Percentiles rank a stretch among this genome's conserved stretches.
Conservation (phyloP, 805 yeast genomes). For the Sugiyamaella mastotermitis region DNA sequence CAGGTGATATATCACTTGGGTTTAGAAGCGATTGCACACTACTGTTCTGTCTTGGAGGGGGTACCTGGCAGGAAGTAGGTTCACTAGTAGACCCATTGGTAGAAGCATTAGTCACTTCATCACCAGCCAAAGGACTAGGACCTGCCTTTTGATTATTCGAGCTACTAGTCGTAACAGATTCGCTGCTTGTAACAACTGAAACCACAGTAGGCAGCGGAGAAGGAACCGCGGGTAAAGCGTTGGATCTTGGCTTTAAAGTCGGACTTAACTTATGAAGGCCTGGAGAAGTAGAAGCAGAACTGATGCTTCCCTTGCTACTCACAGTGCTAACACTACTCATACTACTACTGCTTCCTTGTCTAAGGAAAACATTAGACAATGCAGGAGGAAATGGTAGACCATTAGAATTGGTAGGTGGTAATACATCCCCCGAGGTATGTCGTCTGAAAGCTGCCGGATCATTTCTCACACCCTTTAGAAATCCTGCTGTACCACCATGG, state of each 20-base stretch:
- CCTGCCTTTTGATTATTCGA: too few relatives aligned
- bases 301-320: conserved; percentile 5
- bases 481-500: too few relatives aligned
- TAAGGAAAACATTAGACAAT: too few relatives aligned
- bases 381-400: conserved; percentile 1
- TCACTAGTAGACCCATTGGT: neutral
- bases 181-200: too few relatives aligned
- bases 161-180: too few relatives aligned
- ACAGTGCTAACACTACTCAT: conserved; percentile 3
- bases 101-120: conserved; percentile 3
- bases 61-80: neutral
- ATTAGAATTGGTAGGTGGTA: neutral
- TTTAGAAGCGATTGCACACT: conserved; percentile 20
- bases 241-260: conserved; percentile 3
- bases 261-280: conserved; percentile 3
- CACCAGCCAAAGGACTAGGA: too few relatives aligned
- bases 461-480: too few relatives aligned
- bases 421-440: conserved; percentile 20
- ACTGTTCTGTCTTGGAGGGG: conserved; percentile 4
- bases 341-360: conserved; percentile 6
- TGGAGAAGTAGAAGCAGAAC: conserved; percentile 6
- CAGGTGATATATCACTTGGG: too few relatives aligned
- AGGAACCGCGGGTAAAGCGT: conserved; percentile 2
- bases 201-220: too few relatives aligned
- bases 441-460: too few relatives aligned